Base-by-base conservation (phyloP, 306 rosid genomes). In the Castanea crenata region DNA sequence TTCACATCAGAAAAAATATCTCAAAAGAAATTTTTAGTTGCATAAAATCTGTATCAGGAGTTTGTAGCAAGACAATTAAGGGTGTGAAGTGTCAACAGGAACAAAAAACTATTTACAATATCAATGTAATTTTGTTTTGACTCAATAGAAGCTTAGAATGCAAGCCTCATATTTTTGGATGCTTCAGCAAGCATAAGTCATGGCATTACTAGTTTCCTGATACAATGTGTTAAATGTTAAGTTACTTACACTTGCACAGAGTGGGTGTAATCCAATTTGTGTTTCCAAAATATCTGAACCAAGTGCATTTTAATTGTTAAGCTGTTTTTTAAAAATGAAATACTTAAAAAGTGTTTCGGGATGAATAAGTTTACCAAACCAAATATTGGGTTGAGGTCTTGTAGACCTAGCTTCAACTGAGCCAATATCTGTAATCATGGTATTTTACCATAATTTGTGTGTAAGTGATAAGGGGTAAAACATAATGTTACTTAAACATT, bases 1-100 rank as follows among this genome's bases (percentile, higher is more conserved):
- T 73, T 73, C 62, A 58, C 41, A 52, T 61, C 11, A 19, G 77
- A 21, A 61, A 79, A 41, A 84, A 11, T 58, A 63, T 79, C 68
- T 51, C n/a, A 83, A n/a, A 20, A 76, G 77, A 70, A 35, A 62
- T 64, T 73, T 11, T 32, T 70, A 55, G 74, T 63, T 71, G 57
- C 73, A 69, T 57, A 32, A 15, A 55, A 23, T 14, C 74, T 76
- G 78, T 78, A 25, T 21, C 20, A 67, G 19, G 31, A 25, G 23
- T 5, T 62, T 58, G 51, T 35, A 8, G 44, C 7, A 34, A 8
- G 71, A 18, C 63, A 55, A 82, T 29, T 72, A 19, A 29, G 54
- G 11, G 46, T 8, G 46, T 38, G 46, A 7, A 55, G 21, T 59
- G 29, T n/a, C 18, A 59, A 74, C 67, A 23, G 38, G 52, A 31